Conservation (phyloP, 441 rosid species). For the Syzygium malaccense region DNA sequence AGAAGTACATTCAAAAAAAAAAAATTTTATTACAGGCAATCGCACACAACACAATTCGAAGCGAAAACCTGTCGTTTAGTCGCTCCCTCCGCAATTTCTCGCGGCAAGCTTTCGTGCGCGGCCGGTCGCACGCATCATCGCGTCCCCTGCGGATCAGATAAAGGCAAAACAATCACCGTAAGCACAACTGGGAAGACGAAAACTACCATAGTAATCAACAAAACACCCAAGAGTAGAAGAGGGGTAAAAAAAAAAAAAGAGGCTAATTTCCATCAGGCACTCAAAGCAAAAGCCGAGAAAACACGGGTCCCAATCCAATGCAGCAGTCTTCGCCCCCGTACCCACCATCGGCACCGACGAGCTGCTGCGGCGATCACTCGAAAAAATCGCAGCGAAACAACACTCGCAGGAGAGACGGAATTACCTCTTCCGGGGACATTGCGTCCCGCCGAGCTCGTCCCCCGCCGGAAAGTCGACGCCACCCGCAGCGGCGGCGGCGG, state of each 20-base stretch:
- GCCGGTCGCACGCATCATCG: slow-evolving; percentile 42
- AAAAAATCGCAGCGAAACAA: neutral
- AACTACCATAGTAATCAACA: neutral
- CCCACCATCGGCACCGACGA: neutral
- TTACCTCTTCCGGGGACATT: slow-evolving; percentile 43
- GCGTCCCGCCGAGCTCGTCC: slow-evolving; percentile 21
- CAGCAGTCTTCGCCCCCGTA: neutral
- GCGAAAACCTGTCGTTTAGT: slow-evolving; percentile 56
- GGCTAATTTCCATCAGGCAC: neutral
- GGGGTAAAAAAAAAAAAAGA: neutral
- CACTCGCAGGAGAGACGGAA: neutral
- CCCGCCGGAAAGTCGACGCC: slow-evolving; percentile 38
- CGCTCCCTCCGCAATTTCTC: slow-evolving; percentile 81
- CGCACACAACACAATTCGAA: neutral
- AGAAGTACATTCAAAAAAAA: neutral
- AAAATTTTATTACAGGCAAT: neutral
- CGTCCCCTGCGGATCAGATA: slow-evolving; percentile 36
- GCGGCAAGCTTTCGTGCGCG: slow-evolving; percentile 72
- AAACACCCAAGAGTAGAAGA: too few species aligned
- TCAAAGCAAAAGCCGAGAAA: neutral
- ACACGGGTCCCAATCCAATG: neutral
- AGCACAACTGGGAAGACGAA: neutral
- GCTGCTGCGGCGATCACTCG: neutral
- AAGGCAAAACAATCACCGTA: neutral
- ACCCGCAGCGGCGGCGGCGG: neutral